Evolutionary conservation across 164 flowering plant genomes (phyloP).

Genomic region (Chimonanthus praecox): DNA sequence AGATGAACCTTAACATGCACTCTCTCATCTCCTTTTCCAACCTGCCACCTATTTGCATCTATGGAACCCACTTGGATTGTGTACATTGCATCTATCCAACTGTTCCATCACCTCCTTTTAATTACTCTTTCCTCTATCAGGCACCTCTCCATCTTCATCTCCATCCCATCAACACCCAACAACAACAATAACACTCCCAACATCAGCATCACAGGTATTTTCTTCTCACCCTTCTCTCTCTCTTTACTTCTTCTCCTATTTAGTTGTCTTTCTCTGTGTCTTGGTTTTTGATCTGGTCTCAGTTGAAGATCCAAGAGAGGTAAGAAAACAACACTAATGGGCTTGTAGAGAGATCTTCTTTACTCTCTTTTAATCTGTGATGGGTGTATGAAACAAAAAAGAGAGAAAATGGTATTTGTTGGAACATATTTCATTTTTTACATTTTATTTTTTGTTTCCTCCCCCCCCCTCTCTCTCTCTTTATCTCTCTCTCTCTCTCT

Average conservation of each 20-base stretch:
- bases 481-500: too few relatives aligned
- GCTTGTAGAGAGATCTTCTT: neutral
- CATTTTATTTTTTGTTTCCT: neutral
- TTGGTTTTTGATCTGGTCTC: neutral
- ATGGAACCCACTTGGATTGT: slow-evolving; percentile 22
- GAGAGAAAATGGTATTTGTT: neutral
- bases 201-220: neutral
- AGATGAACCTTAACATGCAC: slow-evolving; percentile 43
- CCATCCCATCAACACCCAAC: neutral
- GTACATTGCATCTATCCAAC: slow-evolving; percentile 39
- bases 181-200: neutral
- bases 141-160: neutral
- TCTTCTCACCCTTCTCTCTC: slow-evolving; percentile 7
- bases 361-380: neutral
- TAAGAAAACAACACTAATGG: neutral
- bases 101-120: neutral
- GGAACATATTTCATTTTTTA: neutral
- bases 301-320: neutral
- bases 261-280: neutral
- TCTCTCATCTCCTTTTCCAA: slow-evolving; percentile 9
- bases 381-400: neutral
- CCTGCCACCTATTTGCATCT: slow-evolving; percentile 25
- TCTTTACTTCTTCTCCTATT: neutral
- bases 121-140: neutral
- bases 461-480: too few relatives aligned